Conservation (phyloP, 306 rosid genomes). For the Ziziphus jujuba region DNA sequence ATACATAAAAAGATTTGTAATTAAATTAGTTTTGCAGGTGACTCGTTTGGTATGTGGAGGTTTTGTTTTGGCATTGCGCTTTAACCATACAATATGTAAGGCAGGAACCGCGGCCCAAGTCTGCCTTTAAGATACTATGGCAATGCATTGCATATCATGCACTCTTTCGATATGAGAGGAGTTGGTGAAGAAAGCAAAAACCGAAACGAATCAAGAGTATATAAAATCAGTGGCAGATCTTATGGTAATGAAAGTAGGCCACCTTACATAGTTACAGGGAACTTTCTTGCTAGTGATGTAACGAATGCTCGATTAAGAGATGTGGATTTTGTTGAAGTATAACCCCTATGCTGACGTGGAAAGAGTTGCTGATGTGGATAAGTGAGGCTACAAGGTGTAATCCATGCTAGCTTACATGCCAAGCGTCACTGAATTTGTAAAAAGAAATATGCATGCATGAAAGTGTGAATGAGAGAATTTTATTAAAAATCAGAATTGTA, state of each 20-base stretch:
- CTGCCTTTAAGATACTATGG: slow-evolving; percentile 62
- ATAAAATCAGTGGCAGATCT: slow-evolving; percentile 57
- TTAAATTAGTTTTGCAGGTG: slow-evolving; percentile 19
- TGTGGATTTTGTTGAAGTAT: slow-evolving; percentile 57
- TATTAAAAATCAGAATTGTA: no score
- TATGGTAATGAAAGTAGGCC: slow-evolving; percentile 47
- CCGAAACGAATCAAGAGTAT: slow-evolving; percentile 49
- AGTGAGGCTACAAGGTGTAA: no score
- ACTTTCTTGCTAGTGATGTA: slow-evolving; percentile 47
- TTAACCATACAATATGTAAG: slow-evolving; percentile 30
- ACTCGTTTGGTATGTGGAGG: slow-evolving; percentile 36
- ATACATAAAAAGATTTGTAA: no score
- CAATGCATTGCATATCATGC: slow-evolving; percentile 46
- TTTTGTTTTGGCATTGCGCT: slow-evolving; percentile 30
- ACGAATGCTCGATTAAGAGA: slow-evolving; percentile 45
- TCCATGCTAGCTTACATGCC: no score
- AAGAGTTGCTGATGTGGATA: no score
- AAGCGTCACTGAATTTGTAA: no score
- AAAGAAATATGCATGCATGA: no score
- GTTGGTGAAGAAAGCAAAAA: slow-evolving; percentile 52
- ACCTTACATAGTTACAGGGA: slow-evolving; percentile 39
- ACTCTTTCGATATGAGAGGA: slow-evolving; percentile 50
- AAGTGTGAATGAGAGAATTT: no score
- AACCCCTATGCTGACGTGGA: no score
- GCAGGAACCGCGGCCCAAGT: background rate